Conservation (phyloP, 2,329 filamentous ascomycete genomes). For the Aspergillus texensis region DNA sequence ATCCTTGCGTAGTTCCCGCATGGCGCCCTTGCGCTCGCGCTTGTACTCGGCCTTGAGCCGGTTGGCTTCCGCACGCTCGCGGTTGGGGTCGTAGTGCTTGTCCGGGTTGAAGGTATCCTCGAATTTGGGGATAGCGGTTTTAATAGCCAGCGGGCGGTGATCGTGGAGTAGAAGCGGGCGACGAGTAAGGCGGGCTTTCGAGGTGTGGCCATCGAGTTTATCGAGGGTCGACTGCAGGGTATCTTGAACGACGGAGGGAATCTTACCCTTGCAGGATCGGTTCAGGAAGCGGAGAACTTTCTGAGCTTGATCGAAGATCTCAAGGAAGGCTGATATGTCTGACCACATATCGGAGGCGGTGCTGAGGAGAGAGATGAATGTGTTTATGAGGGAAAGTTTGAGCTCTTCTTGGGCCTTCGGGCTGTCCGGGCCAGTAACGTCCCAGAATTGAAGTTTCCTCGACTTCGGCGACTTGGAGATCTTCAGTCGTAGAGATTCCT, state of each 20-base stretch:
- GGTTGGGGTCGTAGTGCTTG: conserved; percentile 96
- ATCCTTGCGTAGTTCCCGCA: conserved; percentile 94
- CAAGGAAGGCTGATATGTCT: conserved; percentile 71
- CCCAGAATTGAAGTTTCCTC: conserved; percentile 61
- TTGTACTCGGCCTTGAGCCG: conserved; percentile 91
- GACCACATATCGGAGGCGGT: conserved; percentile 73
- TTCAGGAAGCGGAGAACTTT: conserved; percentile 65
- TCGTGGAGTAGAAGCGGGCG: conserved; percentile 85
- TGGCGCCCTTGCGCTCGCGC: conserved; percentile 89
- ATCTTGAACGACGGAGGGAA: conserved; percentile 45
- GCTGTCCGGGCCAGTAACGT: conserved; percentile 46
- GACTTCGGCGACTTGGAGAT: conserved; percentile 36
- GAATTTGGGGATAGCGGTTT: conserved; percentile 87
- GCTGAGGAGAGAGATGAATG: conserved; percentile 67
- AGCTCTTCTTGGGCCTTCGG: conserved; percentile 39
- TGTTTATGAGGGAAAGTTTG: conserved; percentile 64
- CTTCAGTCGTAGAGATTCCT: conserved; percentile 54
- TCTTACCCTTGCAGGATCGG: conserved; percentile 54
- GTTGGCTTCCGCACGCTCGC: conserved; percentile 79
- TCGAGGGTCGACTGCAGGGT: conserved; percentile 34
- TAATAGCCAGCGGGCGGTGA: conserved; percentile 86
- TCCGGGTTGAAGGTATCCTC: conserved; percentile 92
- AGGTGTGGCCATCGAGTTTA: conserved; percentile 49
- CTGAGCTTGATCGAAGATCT: conserved; percentile 72
- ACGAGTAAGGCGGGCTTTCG: conserved; percentile 66